These are phyloP conservation scores for Cairneyella variabilis DNA, from an alignment of 495 filamentous ascomycete species.

Conservation along the genomic window DNA sequence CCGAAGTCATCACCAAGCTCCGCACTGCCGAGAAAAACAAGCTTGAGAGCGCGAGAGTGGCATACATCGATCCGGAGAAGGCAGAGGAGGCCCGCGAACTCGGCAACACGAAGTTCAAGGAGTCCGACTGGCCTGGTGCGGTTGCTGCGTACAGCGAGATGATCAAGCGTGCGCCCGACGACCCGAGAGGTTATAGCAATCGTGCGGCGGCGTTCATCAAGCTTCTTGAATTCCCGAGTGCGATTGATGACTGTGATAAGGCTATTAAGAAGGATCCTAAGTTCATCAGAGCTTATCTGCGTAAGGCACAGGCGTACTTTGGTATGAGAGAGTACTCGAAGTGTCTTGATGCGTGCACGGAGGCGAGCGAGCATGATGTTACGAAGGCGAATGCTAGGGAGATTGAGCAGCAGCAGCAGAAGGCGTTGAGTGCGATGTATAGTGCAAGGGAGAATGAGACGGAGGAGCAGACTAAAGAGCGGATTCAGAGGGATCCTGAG, in stretches of 20 bases:
- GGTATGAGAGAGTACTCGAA: slow-evolving; percentile 97
- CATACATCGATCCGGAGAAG: slow-evolving; percentile 86
- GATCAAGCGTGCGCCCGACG: slow-evolving; percentile 90
- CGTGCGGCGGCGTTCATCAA: slow-evolving; percentile 96
- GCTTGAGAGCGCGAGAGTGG: slow-evolving; percentile 66
- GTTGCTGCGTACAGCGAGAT: slow-evolving; percentile 96
- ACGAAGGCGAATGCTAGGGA: slow-evolving; percentile 70
- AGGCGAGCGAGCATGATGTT: slow-evolving; percentile 72
- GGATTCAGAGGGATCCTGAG: slow-evolving; percentile 89
- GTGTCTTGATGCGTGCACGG: slow-evolving; percentile 83
- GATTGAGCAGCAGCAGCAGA: slow-evolving; percentile 91
- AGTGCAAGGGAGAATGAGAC: slow-evolving; percentile 87
- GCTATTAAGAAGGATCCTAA: slow-evolving; percentile 87
- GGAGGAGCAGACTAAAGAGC: slow-evolving; percentile 91
- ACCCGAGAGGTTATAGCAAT: slow-evolving; percentile 95
- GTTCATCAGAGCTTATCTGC: slow-evolving; percentile 93
- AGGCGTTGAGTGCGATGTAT: slow-evolving; percentile 90
- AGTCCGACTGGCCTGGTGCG: slow-evolving; percentile 90
- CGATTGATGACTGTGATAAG: slow-evolving; percentile 86
- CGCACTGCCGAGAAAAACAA: slow-evolving; percentile 90
- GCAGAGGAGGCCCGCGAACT: slow-evolving; percentile 94
- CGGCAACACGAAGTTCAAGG: slow-evolving; percentile 95
- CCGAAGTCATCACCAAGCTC: slow-evolving; percentile 88
- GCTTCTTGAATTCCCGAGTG: slow-evolving; percentile 89
- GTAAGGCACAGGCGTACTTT: slow-evolving; percentile 89